Conservation (phyloP, 352 stramenopile genomes). For the Hyaloperonospora brassicae region DNA sequence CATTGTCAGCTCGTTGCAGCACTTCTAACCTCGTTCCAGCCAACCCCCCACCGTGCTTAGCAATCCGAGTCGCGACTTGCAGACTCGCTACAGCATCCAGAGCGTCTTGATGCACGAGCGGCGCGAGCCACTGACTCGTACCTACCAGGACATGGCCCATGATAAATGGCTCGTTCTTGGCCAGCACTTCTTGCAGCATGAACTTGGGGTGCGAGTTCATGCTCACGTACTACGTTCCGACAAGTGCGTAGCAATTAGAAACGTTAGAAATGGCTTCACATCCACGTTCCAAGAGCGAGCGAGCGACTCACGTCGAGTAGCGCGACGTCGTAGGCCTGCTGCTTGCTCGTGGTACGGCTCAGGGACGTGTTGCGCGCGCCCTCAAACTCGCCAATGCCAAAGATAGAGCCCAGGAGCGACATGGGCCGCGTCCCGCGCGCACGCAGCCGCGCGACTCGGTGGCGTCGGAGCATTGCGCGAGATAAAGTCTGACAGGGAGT, state of each 20-base stretch:
- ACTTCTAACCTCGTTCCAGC: constrained; percentile 8
- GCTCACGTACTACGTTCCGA: constrained; percentile 46
- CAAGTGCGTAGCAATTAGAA: constrained; percentile 11
- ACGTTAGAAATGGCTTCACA: constrained; percentile 7
- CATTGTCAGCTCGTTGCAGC: constrained; percentile 1
- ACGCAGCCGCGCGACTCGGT: constrained; percentile 6
- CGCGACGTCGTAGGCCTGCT: constrained; percentile 61
- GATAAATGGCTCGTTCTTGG: constrained; percentile 52
- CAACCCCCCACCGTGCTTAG: constrained; percentile 16
- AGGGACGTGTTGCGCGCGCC: constrained; percentile 53
- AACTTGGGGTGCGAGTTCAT: constrained; percentile 78
- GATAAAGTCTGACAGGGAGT: too few relatives aligned
- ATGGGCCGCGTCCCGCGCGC: constrained; percentile 29
- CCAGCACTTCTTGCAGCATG: constrained; percentile 60
- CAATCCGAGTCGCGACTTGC: constrained; percentile 27
- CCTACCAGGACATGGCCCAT: constrained; percentile 82
- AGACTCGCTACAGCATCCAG: constrained; percentile 39
- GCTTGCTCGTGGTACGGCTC: constrained; percentile 47
- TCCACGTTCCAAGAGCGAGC: constrained; percentile 1
- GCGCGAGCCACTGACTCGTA: constrained; percentile 57
- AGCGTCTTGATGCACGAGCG: constrained; percentile 57
- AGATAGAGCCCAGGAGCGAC: constrained; percentile 68
- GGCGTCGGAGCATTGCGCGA: constrained; percentile 8
- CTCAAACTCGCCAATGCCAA: constrained; percentile 79
- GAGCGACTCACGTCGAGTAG: constrained; percentile 42